Conservation (phyloP, 2,329 filamentous ascomycete genomes). For the Talaromyces amestolkiae region DNA sequence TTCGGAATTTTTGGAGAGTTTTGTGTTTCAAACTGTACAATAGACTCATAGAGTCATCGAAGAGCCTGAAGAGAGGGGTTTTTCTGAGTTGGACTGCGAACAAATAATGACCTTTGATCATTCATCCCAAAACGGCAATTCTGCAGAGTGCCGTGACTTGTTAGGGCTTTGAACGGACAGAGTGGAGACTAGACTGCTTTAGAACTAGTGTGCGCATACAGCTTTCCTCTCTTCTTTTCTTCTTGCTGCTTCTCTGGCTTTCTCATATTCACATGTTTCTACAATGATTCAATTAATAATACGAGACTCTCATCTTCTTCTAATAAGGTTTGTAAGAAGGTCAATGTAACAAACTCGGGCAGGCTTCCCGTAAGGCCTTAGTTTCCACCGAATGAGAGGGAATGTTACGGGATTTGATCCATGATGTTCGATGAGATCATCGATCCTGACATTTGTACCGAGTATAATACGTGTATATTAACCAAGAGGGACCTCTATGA, state of each 20-base stretch:
- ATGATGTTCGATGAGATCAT: slow-evolving; percentile 12
- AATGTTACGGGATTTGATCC: neutral
- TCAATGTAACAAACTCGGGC: neutral
- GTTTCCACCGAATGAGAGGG: neutral
- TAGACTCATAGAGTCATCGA: too few relatives aligned
- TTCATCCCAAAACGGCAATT: neutral
- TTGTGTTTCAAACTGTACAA: neutral
- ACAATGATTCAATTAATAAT: neutral
- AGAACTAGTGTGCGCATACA: neutral
- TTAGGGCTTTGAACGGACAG: neutral
- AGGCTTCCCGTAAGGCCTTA: slow-evolving; percentile 7
- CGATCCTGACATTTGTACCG: neutral
- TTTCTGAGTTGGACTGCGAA: neutral
- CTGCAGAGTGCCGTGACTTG: neutral
- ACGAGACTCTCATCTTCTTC: neutral
- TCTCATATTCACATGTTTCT: neutral
- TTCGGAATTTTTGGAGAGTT: neutral
- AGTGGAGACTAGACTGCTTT: slow-evolving; percentile 8
- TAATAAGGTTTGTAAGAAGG: neutral
- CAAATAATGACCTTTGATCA: neutral
- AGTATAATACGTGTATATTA: neutral
- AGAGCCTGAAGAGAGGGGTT: too few relatives aligned
- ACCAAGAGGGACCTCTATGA: neutral
- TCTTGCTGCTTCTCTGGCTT: neutral
- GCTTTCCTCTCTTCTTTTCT: neutral